phyloP scores from a whole-genome alignment of 495 filamentous ascomycete species.

The Aspergillus saccharolyticus region DNA sequence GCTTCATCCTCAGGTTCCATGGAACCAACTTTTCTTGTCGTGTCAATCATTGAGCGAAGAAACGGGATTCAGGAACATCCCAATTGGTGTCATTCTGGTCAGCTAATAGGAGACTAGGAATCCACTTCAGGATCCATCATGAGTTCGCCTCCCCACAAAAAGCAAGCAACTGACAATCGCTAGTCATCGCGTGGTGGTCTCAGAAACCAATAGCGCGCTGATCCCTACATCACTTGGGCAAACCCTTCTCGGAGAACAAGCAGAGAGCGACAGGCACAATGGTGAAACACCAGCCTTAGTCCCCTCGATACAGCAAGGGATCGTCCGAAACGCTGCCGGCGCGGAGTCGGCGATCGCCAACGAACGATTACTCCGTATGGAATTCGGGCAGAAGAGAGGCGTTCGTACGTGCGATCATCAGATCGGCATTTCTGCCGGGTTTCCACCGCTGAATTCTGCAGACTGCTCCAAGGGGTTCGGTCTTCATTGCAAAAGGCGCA shows the following conservation, averaged over 20 bases:
- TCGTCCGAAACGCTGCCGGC: constrained; percentile 10
- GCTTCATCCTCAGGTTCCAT: neutral
- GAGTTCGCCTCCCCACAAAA: neutral
- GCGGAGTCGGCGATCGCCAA: constrained; percentile 8
- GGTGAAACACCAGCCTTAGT: constrained; percentile 8
- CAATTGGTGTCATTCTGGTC: neutral
- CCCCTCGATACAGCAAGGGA: constrained; percentile 13
- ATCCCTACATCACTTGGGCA: constrained; percentile 21
- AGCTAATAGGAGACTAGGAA: neutral
- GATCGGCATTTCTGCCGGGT: constrained; percentile 18
- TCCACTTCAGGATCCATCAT: neutral
- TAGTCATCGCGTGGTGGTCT: constrained; percentile 15
- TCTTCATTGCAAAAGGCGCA: neutral
- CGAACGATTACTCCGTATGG: constrained; percentile 17
- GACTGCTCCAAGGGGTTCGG: constrained; percentile 15
- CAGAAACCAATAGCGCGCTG: constrained; percentile 20
- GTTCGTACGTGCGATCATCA: constrained; percentile 6
- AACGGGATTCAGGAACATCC: neutral
- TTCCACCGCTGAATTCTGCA: constrained; percentile 15
- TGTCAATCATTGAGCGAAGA: neutral
- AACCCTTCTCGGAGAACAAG: neutral
- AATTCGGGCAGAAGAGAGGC: constrained; percentile 10
- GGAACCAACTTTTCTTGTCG: neutral
- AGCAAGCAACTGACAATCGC: constrained; percentile 3
- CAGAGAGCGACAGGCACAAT: constrained; percentile 4